Evolutionary conservation across 768 basidiomycete species (phyloP).

Genomic region (Naganishia randhawae): DNA sequence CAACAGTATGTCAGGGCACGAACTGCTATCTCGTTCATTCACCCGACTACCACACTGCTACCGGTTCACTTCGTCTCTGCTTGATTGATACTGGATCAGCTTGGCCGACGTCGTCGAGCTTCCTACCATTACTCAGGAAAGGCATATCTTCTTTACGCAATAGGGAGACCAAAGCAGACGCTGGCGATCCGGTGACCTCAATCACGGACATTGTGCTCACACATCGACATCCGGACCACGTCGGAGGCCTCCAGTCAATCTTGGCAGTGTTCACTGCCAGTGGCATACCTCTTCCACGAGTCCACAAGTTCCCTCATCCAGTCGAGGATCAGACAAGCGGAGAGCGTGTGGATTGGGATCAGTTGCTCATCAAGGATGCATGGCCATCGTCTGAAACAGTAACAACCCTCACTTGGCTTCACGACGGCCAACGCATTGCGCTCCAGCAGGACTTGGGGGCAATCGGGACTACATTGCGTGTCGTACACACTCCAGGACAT

Average conservation of each 20-base stretch:
- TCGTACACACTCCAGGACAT: conserved; percentile 26
- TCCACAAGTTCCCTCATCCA: conserved; percentile 19
- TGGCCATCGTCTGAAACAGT: not conserved
- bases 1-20: not conserved
- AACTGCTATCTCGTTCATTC: conserved; percentile 26
- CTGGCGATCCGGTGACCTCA: not conserved
- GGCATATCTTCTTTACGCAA: not conserved
- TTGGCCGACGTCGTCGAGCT: conserved; percentile 11
- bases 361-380: not conserved
- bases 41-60: not conserved
- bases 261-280: not conserved
- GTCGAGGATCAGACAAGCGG: not conserved
- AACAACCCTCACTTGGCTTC: conserved; percentile 11
- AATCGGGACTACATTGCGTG: not conserved
- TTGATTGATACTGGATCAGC: conserved; percentile 23
- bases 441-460: not conserved
- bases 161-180: not conserved
- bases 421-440: not conserved
- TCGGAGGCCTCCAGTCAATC: conserved; percentile 19
- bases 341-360: not conserved
- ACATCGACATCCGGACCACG: conserved; percentile 28
- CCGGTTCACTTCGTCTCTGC: not conserved
- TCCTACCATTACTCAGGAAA: conserved; percentile 6
- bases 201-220: conserved; percentile 25
- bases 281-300: not conserved